Percentiles rank a stretch among this genome's conserved stretches.
These are phyloP conservation scores for Gentiana dahurica DNA, from an alignment of 257 asterid species.

Conservation along the genomic window DNA sequence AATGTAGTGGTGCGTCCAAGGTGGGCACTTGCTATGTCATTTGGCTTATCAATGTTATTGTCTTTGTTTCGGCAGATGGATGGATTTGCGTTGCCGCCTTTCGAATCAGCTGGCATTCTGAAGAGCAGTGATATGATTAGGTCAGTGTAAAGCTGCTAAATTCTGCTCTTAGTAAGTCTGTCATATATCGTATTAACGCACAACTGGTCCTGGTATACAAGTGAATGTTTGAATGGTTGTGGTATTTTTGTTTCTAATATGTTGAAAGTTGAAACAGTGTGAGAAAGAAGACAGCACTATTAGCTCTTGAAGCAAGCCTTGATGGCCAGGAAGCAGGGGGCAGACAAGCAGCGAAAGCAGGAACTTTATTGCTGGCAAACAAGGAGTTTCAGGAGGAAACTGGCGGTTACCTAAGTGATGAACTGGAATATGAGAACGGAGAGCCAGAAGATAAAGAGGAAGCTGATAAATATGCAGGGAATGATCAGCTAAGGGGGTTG, in stretches of 20 bases:
- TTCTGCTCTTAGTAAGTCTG: not conserved
- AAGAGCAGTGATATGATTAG: conserved; percentile 67
- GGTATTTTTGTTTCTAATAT: no score
- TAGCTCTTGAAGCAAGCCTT: conserved; percentile 35
- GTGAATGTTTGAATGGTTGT: not conserved
- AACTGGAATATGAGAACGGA: conserved; percentile 22
- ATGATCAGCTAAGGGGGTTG: conserved; percentile 10
- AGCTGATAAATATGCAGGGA: conserved; percentile 17
- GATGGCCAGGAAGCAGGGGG: conserved; percentile 27
- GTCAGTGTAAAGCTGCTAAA: conserved; percentile 23
- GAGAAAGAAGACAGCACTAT: conserved; percentile 32
- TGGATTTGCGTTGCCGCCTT: conserved; percentile 70
- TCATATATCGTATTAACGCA: not conserved
- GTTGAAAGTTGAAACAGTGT: conserved; percentile 27
- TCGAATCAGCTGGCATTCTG: conserved; percentile 58
- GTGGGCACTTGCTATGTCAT: not conserved
- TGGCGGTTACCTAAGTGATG: conserved; percentile 54
- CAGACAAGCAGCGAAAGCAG: conserved; percentile 30
- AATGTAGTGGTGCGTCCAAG: conserved; percentile 2
- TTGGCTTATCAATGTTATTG: not conserved
- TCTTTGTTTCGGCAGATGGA: conserved; percentile 43
- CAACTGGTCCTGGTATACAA: no score
- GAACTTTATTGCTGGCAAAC: conserved; percentile 57
- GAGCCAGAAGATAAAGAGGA: conserved; percentile 22
- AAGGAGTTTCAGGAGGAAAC: conserved; percentile 63